Evolutionary conservation across 305 asterid species (phyloP), one percentile per base, ranked within the genome.

Genomic region (Striga hermonthica): DNA sequence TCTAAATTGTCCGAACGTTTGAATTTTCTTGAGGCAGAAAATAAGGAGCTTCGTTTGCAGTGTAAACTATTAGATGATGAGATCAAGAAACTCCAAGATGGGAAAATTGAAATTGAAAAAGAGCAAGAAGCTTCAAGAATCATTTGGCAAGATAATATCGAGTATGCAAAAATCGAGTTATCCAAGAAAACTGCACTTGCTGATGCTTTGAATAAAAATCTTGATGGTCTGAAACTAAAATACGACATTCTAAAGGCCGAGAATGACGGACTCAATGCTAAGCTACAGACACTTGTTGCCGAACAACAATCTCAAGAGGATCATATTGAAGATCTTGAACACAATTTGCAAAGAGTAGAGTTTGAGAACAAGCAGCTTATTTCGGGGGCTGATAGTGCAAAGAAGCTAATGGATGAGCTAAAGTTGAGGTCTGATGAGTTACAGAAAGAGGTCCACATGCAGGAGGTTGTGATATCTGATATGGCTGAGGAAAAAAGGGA

Each of bases 401-500:
- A 72, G 31, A 82, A 70, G 71, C 65, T 65, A 12, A 71, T 53
- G 44, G 72, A 56, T 15, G 87, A 82, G 50, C 62, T 85, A 9
- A 76, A 66, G 45, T 66, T 70, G 28, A 76, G 81, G 67, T 75
- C 78, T 55, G 71, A 71, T 52, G 83, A 71, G 62, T 71, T 91
- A 13, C 86, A 85, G 76, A 72, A 77, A 41, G 89, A 91, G 74
- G 78, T 83, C 82, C 72, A 50, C 13, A 66, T 60, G 72, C 91
- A 89, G 67, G 79, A 73, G 5, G 67, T 4, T 4, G 13, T 82
- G 77, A 76, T 89, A 16, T 70, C 75, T n/a, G 92, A 81, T 31
- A 73, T 80, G 59, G 86, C 81, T 1, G 95, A 92, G 76, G 95
- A 79, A 69, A 92, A 91, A 76, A 79, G 91, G 79, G 97, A 87